Evolutionary conservation across 768 basidiomycete species (phyloP).

Genomic region (Pisolithus tinctorius): DNA sequence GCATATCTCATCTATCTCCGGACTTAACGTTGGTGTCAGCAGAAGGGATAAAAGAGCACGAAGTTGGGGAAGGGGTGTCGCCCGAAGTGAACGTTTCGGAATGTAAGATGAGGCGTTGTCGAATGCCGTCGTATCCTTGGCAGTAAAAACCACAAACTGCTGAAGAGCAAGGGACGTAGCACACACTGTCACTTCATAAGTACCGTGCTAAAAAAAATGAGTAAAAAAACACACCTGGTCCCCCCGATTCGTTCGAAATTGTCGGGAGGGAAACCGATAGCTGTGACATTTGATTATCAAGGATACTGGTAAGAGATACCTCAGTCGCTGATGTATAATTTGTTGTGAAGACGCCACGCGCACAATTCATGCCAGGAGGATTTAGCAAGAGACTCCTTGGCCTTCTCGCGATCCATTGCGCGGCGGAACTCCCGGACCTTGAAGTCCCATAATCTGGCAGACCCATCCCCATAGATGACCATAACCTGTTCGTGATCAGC

Average conservation of each 20-base stretch:
- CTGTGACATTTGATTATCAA: conserved; percentile 22
- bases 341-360: conserved; percentile 6
- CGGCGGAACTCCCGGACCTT: conserved; percentile 79
- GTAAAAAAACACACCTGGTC: conserved; percentile 16
- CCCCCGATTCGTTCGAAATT: conserved; percentile 13
- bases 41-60: conserved; percentile 56
- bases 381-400: conserved; percentile 62
- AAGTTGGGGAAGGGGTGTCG: conserved; percentile 47
- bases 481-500: conserved; percentile 54
- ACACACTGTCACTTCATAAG: conserved; percentile 31
- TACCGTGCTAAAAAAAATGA: conserved; percentile 11
- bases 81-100: conserved; percentile 20
- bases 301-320: conserved; percentile 11
- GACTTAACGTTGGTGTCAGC: conserved; percentile 63
- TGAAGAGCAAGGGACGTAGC: conserved; percentile 47
- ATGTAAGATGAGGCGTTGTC: conserved; percentile 39
- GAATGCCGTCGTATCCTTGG: conserved; percentile 44
- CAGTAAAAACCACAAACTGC: conserved; percentile 41
- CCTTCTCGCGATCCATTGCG: conserved; percentile 71
- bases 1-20: conserved; percentile 66
- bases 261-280: conserved; percentile 20
- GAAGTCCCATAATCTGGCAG: conserved; percentile 84
- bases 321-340: background rate
- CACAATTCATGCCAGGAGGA: conserved; percentile 76
- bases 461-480: conserved; percentile 66